These are phyloP conservation scores for Puccinia polysora DNA, from an alignment of 1,284 basidiomycete species.

Conservation along the genomic window DNA sequence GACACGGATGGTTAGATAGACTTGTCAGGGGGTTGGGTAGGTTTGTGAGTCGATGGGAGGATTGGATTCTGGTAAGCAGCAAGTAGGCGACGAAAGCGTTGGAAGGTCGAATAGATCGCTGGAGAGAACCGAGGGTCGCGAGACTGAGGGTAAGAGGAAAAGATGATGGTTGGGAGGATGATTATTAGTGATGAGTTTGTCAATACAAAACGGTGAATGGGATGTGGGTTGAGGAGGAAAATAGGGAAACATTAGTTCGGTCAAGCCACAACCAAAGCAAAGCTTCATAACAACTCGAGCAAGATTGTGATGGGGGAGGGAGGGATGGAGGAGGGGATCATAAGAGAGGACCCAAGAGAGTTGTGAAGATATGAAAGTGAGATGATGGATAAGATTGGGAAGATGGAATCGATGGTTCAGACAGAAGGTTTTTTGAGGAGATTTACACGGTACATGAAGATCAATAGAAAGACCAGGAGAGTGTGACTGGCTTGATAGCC, in stretches of 20 bases:
- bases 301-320: background rate
- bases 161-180: background rate
- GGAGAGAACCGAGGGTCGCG: conserved; percentile 38
- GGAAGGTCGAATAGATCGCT: conserved; percentile 17
- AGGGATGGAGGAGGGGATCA: conserved; percentile 4
- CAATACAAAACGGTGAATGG: background rate
- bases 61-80: background rate
- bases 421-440: background rate
- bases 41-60: too few species aligned
- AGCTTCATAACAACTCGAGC: too few species aligned
- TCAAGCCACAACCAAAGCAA: background rate
- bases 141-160: too few species aligned
- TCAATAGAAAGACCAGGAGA: background rate
- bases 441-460: conserved; percentile 23
- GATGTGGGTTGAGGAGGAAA: background rate
- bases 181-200: background rate
- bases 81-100: conserved; percentile 9
- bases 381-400: conserved; percentile 18
- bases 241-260: conserved; percentile 6
- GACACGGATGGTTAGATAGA: background rate
- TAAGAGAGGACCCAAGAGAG: background rate
- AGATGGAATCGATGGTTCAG: conserved; percentile 12
- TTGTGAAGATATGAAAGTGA: background rate
- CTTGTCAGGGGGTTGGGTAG: conserved; percentile 1
- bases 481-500: background rate